Evolutionary conservation across 441 rosid species (phyloP).

Genomic region (Aleurites moluccanus): DNA sequence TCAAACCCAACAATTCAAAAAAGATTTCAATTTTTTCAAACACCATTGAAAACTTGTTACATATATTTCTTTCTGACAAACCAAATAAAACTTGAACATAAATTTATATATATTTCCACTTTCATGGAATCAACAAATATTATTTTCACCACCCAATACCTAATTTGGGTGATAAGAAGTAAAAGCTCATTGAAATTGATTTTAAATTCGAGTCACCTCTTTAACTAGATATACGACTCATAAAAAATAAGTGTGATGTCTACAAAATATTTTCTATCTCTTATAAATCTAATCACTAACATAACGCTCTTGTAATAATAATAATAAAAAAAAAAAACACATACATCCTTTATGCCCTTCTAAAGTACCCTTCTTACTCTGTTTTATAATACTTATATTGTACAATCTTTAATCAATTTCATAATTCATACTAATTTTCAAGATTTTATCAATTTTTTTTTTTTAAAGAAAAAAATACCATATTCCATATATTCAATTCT

Average conservation of each 20-base stretch:
- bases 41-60: constrained; percentile 27
- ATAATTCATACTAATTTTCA: not conserved
- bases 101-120: not conserved
- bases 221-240: no score
- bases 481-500: not conserved
- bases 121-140: not conserved
- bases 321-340: no score
- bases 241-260: no score
- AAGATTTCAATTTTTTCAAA: constrained; percentile 22
- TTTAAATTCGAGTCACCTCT: no score
- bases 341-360: no score
- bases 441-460: not conserved
- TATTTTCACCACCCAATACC: no score
- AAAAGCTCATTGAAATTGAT: no score
- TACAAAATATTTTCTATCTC: no score
- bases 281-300: no score
- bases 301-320: no score
- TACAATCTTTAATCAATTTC: not conserved
- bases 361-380: not conserved
- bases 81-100: not conserved
- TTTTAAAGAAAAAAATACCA: not conserved
- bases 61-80: constrained; percentile 22
- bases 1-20: constrained; percentile 25
- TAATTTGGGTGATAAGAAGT: no score
- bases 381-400: not conserved